A percentile compares a stretch with the other conserved stretches of the same genome.
phyloP scores from a whole-genome alignment of 2,329 filamentous ascomycete species.

The Sordariomycetes sp. region DNA sequence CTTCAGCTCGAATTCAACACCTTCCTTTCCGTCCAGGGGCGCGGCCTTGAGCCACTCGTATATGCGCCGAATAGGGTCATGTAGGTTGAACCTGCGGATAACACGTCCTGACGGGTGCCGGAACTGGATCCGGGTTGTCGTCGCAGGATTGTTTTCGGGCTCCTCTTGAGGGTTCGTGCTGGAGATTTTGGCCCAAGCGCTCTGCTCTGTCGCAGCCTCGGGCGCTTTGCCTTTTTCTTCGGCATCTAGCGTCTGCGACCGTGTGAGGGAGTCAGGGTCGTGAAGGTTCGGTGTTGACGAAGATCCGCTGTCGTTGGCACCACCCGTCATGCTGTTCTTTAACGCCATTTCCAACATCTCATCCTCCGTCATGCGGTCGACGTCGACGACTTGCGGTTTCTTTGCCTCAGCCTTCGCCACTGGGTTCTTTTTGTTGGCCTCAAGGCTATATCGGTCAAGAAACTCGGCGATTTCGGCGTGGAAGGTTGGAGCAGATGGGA shows the following conservation, averaged over 20 bases:
- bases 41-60: slow-evolving; percentile 96
- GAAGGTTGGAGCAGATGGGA: slow-evolving; percentile 70
- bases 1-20: slow-evolving; percentile 78
- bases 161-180: slow-evolving; percentile 67
- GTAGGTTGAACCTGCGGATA: slow-evolving; percentile 72
- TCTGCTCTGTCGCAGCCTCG: slow-evolving; percentile 25
- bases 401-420: slow-evolving; percentile 61
- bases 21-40: slow-evolving; percentile 71
- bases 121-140: slow-evolving; percentile 86
- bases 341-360: slow-evolving; percentile 95
- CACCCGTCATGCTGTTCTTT: slow-evolving; percentile 70
- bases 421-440: slow-evolving; percentile 82
- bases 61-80: slow-evolving; percentile 70
- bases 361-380: slow-evolving; percentile 89
- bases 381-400: slow-evolving; percentile 58
- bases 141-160: slow-evolving; percentile 59
- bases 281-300: slow-evolving; percentile 44
- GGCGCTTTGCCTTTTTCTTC: slow-evolving; percentile 49
- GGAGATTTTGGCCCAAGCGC: slow-evolving; percentile 61
- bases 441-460: slow-evolving; percentile 90
- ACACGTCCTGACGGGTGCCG: slow-evolving; percentile 75
- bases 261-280: slow-evolving; percentile 85
- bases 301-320: slow-evolving; percentile 17
- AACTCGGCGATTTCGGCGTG: slow-evolving; percentile 90
- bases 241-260: slow-evolving; percentile 39